Base-by-base conservation (phyloP, 257 asterid species). In the Lavandula angustifolia region DNA sequence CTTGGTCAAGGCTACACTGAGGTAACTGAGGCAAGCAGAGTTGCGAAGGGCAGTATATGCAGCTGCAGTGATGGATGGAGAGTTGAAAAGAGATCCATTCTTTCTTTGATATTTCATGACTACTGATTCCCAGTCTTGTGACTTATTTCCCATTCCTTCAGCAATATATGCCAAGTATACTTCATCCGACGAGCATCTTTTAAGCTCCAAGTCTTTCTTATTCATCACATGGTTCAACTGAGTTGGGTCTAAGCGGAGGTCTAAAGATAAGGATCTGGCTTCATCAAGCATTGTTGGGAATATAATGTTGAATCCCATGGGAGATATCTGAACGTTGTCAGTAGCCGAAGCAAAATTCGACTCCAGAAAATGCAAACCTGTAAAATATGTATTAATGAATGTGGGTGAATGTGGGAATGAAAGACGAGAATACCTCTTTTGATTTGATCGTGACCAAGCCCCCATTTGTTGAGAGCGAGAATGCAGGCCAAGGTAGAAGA, bases 401-500 rank as follows among this genome's bases (percentile, higher is more conserved):
- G 27, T 22, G 27, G 27, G 27, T 22, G 27, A 22, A 22, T 22
- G 27, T 22, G 1, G 27, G 27, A 22, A 22, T 0, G 27, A 22
- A 22, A 22, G 27, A 22, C 2, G 27, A 22, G 2, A 22, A 22
- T 22, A 27, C 96, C 98, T 62, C 66, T 81, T 49, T 37, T 62
- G 58, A 89, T 76, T n/a, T 85, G 82, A 51, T 89, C 82, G 60
- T 79, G 77, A 18, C 95, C 96, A 29, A 85, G 67, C 18, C 85
- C 86, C 98, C 98, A 92, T 73, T 66, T 86, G 61, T 75, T 81
- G 29, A 92, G 95, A 0, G 97, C 95, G 70, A 92, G 94, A 69
- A 89, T 76, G 51, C 87, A 84, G n/a, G 98, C 98, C 72, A 92
- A 74, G 6, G 98, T 89, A 41, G 95, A 89, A 55, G 87, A 85